Evolutionary conservation across 768 basidiomycete genomes (phyloP).

Genomic region (Suillus discolor): DNA sequence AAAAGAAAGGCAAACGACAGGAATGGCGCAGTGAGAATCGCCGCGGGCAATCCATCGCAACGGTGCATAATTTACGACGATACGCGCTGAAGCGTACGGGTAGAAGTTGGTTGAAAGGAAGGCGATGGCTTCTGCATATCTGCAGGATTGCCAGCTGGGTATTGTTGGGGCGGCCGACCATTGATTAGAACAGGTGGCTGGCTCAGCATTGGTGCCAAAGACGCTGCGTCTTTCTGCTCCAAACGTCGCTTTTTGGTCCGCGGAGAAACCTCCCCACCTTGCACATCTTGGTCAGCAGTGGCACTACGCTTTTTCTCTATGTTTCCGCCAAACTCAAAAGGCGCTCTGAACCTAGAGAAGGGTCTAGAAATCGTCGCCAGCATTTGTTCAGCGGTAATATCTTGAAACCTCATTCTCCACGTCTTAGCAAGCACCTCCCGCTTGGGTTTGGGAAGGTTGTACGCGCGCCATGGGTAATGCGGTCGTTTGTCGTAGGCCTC

Average conservation of each 20-base stretch:
- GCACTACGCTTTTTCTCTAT: slow-evolving; percentile 28
- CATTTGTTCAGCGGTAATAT: slow-evolving; percentile 34
- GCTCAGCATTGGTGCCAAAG: slow-evolving; percentile 9
- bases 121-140: neutral
- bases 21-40: neutral
- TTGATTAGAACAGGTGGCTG: slow-evolving; percentile 26
- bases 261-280: slow-evolving; percentile 19
- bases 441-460: slow-evolving; percentile 25
- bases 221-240: slow-evolving; percentile 6
- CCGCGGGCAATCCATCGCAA: neutral
- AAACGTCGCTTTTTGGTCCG: slow-evolving; percentile 30
- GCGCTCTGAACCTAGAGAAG: slow-evolving; percentile 24
- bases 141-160: slow-evolving; percentile 24
- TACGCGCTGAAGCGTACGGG: neutral
- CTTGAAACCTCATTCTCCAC: slow-evolving; percentile 30
- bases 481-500: slow-evolving; percentile 26
- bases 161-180: slow-evolving; percentile 35
- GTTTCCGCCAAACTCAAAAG: slow-evolving; percentile 14
- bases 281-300: slow-evolving; percentile 14
- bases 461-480: slow-evolving; percentile 30
- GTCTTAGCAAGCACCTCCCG: slow-evolving; percentile 29
- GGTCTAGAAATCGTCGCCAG: slow-evolving; percentile 24
- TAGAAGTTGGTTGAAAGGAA: neutral
- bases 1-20: neutral
- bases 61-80: neutral